phyloP scores from a whole-genome alignment of 2,329 filamentous ascomycete species.

The Thelonectria rubi region DNA sequence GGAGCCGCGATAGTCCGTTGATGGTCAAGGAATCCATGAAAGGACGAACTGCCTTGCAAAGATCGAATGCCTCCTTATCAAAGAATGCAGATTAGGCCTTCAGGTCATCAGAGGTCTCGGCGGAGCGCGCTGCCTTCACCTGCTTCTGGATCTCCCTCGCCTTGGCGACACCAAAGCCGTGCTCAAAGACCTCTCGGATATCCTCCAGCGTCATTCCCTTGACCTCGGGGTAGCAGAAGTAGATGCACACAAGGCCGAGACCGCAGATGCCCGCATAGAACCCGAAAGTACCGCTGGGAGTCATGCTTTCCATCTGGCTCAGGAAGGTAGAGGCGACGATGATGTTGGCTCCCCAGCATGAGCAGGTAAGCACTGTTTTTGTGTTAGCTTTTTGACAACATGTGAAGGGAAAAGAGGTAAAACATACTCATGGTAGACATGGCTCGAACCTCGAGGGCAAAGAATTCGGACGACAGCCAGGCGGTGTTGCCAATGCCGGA shows the following conservation, averaged over 20 bases:
- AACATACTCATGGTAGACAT: slow-evolving; percentile 53
- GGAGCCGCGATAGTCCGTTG: too few species aligned
- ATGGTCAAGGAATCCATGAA: too few species aligned
- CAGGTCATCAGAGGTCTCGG: slow-evolving; percentile 6
- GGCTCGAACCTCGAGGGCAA: slow-evolving; percentile 58
- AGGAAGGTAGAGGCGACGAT: slow-evolving; percentile 61
- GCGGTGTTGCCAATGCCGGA: slow-evolving; percentile 57
- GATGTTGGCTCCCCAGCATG: slow-evolving; percentile 58
- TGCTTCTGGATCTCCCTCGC: slow-evolving; percentile 51
- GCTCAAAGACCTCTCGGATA: slow-evolving; percentile 59
- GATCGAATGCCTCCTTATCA: too few species aligned
- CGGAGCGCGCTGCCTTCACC: slow-evolving; percentile 30
- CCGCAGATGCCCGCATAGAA: slow-evolving; percentile 62
- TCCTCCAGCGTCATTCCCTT: slow-evolving; percentile 65
- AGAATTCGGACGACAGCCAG: slow-evolving; percentile 58
- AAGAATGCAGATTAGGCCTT: neutral
- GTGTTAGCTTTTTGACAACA: too few species aligned
- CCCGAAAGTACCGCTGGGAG: slow-evolving; percentile 59
- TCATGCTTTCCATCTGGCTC: slow-evolving; percentile 57
- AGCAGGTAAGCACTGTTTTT: slow-evolving; percentile 52
- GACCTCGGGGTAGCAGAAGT: slow-evolving; percentile 63
- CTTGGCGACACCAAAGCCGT: slow-evolving; percentile 56
- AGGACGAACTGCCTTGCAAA: too few species aligned
- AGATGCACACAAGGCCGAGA: slow-evolving; percentile 52
- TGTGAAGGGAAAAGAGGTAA: too few species aligned